Evolutionary conservation across 345 rosid species (phyloP), one percentile per base, ranked within the genome.

Genomic region (Gossypium sturtianum): DNA sequence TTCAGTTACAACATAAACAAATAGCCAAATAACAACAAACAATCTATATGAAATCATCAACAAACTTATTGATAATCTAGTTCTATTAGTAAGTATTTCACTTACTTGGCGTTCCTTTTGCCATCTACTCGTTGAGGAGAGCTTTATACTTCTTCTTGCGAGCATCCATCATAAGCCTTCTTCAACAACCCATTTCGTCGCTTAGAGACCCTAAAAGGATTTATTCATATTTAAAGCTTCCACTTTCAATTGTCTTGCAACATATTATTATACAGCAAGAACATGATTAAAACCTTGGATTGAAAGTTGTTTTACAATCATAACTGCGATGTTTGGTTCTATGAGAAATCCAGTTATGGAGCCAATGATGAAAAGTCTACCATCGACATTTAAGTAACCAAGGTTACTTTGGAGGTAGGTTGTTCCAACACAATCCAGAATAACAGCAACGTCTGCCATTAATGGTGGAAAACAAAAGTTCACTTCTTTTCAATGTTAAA

Each of bases 351-450:
- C 94, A 71, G 90, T 82, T 86, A 84, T 83, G 68, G 65, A 12
- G 57, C 97, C 98, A 48, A 92, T 87, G 38, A 94, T 78, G 71
- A 87, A 87, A 62, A 92, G 91, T 81, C 98, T 89, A 51, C 97
- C 97, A 75, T 85, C 89, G 12, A 88, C 16, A 77, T 83, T 85
- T 77, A 94, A 87, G 84, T 93, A 88, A 66, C 89, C 91, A 0
- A 94, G 85, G 78, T 94, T 94, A 70, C 23, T 82, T 82, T 92
- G 91, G 52, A 94, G 74, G 79, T 92, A 94, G 72, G 97, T 63
- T 19, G 94, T 94, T 66, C 97, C 98, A 4, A 92, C 59, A 64
- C 88, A 86, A 79, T 94, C 97, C 80, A 94, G 84, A 82, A 94
- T 89, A 17, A 90, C 94, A 72, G 89, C 91, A 52, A 91, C 91